phyloP scores from a whole-genome alignment of 1,139 yeast genomes.

The Kodamaea sp. region DNA sequence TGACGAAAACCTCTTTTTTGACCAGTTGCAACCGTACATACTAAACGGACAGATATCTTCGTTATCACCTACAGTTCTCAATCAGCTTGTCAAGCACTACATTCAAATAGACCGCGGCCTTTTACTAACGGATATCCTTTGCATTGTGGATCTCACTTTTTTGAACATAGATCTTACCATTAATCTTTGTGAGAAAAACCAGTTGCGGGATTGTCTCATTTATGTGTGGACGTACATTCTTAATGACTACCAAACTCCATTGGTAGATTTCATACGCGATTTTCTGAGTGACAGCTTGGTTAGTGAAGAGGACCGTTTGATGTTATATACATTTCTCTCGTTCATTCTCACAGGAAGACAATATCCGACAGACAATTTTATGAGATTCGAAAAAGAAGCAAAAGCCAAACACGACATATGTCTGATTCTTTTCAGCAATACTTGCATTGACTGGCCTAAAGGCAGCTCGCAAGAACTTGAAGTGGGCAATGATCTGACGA shows the following conservation, averaged over 20 bases:
- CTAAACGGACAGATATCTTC: constrained; percentile 42
- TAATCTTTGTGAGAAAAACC: constrained; percentile 54
- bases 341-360: constrained; percentile 74
- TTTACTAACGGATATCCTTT: constrained; percentile 62
- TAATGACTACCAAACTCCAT: constrained; percentile 67
- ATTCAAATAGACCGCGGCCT: constrained; percentile 43
- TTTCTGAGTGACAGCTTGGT: constrained; percentile 4
- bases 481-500: constrained; percentile 33
- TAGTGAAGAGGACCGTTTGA: constrained; percentile 22
- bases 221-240: constrained; percentile 71
- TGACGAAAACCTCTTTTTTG: constrained; percentile 44
- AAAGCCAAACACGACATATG: constrained; percentile 52
- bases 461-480: constrained; percentile 19
- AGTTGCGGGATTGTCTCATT: constrained; percentile 58
- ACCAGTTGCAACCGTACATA: constrained; percentile 52
- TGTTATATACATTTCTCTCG: constrained; percentile 62
- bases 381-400: constrained; percentile 27
- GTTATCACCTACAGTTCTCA: constrained; percentile 65
- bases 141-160: constrained; percentile 61
- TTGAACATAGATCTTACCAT: constrained; percentile 76
- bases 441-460: constrained; percentile 48
- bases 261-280: constrained; percentile 54
- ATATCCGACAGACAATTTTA: constrained; percentile 66
- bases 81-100: constrained; percentile 56
- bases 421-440: constrained; percentile 51